Base-by-base conservation (phyloP, 2,329 filamentous ascomycete genomes). In the Ascosphaera pollenicola region DNA sequence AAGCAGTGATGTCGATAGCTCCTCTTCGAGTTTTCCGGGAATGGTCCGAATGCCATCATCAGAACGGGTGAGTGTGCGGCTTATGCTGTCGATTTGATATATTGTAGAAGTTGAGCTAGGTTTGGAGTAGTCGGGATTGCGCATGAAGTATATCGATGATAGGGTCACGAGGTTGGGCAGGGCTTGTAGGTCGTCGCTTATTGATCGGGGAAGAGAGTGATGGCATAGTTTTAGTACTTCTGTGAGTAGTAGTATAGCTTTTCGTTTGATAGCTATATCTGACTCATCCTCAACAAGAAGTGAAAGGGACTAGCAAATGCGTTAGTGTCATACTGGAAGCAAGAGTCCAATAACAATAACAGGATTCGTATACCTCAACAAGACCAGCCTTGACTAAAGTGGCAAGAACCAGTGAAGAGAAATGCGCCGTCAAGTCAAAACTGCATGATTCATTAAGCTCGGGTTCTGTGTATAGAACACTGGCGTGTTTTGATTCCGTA, bases 61-160 rank as follows among this genome's bases (percentile, higher is more conserved):
- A 37, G 82, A 91, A 41, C 84, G 71, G 52, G 91, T 91, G 11
- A 98, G 62, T 0, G 85, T 95, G 45, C 83, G 74, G 55, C 87
- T 98, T 47, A 98, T 84, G 53, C 87, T 94, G 60, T 93, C 93
- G 40, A 98, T 92, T 54, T 95, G 89, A 51, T 95, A 98, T 10
- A 98, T 82, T 15, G 91, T 91, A 6, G 83, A 77, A 6, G 83
- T 85, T 5, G 87, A 83, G 0, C 76, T 73, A 5, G 76, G 68
- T 15, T 32, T 32, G 6, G 30, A 32, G 11, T 32, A 32, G n/a
- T 32, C 30, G 11, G 30, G 30, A 32, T 32, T 32, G 30, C 30
- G 30, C n/a, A 15, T 32, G n/a, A 13, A 32, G 30, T 32, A 32
- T 32, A 32, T 32, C 10, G 30, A 32, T n/a, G 30, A 32, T 15